These are phyloP conservation scores for Penicillium argentinense DNA, from an alignment of 495 filamentous ascomycete genomes.

Conservation along the genomic window DNA sequence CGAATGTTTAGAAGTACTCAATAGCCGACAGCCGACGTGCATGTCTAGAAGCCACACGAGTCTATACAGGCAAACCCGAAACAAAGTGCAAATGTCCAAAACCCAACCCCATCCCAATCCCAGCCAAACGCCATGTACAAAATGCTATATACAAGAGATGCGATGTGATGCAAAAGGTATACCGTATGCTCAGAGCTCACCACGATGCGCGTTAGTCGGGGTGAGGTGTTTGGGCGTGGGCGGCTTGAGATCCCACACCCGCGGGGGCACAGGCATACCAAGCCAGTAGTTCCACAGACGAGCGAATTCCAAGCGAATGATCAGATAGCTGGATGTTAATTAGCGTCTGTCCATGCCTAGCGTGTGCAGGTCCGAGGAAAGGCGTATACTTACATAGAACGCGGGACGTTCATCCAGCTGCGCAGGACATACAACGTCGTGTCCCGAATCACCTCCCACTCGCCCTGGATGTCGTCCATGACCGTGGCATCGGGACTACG, in stretches of 20 bases:
- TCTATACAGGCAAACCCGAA: too few species aligned
- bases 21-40: too few species aligned
- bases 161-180: too few species aligned
- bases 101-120: too few species aligned
- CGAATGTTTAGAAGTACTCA: too few species aligned
- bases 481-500: slow-evolving; percentile 39
- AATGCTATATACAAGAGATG: too few species aligned
- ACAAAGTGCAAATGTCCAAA: too few species aligned
- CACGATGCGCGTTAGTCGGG: not conserved
- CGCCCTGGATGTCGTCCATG: slow-evolving; percentile 60
- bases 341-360: too few species aligned
- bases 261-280: slow-evolving; percentile 70
- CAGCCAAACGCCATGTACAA: too few species aligned
- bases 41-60: too few species aligned
- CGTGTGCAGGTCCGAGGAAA: not conserved
- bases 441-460: slow-evolving; percentile 60
- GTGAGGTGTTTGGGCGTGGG: slow-evolving; percentile 28
- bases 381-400: slow-evolving; percentile 61
- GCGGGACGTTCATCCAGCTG: slow-evolving; percentile 69
- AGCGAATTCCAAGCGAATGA: slow-evolving; percentile 57
- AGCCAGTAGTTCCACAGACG: slow-evolving; percentile 75
- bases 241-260: slow-evolving; percentile 62
- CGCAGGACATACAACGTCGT: slow-evolving; percentile 64
- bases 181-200: not conserved
- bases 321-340: slow-evolving; percentile 51